Conservation (phyloP, 495 filamentous ascomycete genomes). For the Staphylotrichum tortipilum region DNA sequence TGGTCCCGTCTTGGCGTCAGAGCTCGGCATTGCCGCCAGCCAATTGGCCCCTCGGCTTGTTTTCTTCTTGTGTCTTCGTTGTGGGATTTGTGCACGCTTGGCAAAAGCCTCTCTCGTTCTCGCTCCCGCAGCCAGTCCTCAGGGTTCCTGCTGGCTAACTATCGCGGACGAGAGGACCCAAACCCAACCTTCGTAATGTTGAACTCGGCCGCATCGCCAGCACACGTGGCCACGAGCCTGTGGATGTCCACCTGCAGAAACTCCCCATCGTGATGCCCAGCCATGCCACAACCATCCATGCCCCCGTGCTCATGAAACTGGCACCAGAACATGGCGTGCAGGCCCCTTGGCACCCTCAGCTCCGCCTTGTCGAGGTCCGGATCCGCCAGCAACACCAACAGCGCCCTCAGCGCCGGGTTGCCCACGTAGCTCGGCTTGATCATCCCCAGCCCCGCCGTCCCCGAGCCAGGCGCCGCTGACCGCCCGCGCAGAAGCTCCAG, state of each 20-base stretch:
- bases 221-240: slow-evolving; percentile 4
- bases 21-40: background rate
- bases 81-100: background rate
- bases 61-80: background rate
- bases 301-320: slow-evolving; percentile 16
- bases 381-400: slow-evolving; percentile 24
- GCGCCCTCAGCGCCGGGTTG: slow-evolving; percentile 21
- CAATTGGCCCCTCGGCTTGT: background rate
- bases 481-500: too few relatives aligned
- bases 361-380: slow-evolving; percentile 22
- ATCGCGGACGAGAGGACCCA: slow-evolving; percentile 1
- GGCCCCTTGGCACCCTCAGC: slow-evolving; percentile 16
- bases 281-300: background rate
- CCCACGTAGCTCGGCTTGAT: background rate
- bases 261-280: background rate
- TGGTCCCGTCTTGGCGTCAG: slow-evolving; percentile 12
- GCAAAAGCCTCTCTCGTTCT: background rate
- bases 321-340: slow-evolving; percentile 22
- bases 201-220: slow-evolving; percentile 9
- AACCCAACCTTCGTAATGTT: slow-evolving; percentile 4
- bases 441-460: background rate
- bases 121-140: too few relatives aligned
- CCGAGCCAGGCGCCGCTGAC: too few relatives aligned
- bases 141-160: background rate
- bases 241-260: slow-evolving; percentile 9